These are phyloP conservation scores for Cladosporium sp. DNA, from an alignment of 2,329 filamentous ascomycete genomes.

Conservation along the genomic window DNA sequence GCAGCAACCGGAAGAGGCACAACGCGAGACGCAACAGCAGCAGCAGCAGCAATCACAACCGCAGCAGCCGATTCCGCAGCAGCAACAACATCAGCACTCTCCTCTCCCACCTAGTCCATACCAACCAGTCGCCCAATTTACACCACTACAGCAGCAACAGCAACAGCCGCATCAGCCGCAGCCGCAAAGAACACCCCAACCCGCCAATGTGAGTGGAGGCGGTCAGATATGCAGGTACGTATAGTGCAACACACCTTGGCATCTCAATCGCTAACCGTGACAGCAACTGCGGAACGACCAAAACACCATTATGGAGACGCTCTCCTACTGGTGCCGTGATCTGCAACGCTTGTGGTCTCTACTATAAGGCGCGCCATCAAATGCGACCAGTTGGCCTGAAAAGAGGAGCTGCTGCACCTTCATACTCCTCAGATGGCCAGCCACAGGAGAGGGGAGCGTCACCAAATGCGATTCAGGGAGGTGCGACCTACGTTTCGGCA, in stretches of 20 bases:
- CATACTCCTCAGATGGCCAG: slow-evolving; percentile 21
- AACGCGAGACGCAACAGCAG: not conserved
- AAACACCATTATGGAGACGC: slow-evolving; percentile 89
- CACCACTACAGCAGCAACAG: slow-evolving; percentile 8
- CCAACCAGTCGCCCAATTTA: slow-evolving; percentile 10
- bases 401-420: slow-evolving; percentile 53
- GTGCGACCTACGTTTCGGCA: slow-evolving; percentile 69
- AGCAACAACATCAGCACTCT: slow-evolving; percentile 1
- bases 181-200: slow-evolving; percentile 1
- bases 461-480: slow-evolving; percentile 32
- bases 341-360: slow-evolving; percentile 95
- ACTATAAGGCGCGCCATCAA: slow-evolving; percentile 88
- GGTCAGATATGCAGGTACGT: slow-evolving; percentile 65
- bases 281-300: slow-evolving; percentile 92
- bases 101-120: slow-evolving; percentile 5
- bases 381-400: slow-evolving; percentile 87
- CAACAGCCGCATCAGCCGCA: not conserved
- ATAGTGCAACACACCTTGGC: not conserved
- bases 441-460: slow-evolving; percentile 36
- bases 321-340: slow-evolving; percentile 92
- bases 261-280: slow-evolving; percentile 17
- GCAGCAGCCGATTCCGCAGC: slow-evolving; percentile 7
- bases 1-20: not conserved
- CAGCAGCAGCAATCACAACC: slow-evolving; percentile 13
- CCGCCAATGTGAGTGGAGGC: not conserved